A percentile compares a stretch with the other conserved stretches of the same genome.
Evolutionary conservation across 179 eudicot genomes (phyloP).

Genomic region (Beta corolliflora): DNA sequence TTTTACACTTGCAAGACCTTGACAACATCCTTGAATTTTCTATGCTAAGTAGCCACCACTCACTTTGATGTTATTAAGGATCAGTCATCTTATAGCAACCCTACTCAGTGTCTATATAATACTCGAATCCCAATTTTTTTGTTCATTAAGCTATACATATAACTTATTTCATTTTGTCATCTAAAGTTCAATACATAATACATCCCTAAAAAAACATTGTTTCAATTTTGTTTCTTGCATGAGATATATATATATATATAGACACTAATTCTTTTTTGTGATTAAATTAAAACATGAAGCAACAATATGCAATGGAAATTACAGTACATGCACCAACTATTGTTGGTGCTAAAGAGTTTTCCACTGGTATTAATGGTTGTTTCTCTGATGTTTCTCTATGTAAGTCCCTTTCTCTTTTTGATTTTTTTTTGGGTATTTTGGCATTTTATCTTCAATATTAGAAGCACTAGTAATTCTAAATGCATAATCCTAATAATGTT

Average conservation of each 20-base stretch:
- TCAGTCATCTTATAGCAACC: not conserved
- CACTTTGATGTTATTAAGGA: too few relatives aligned
- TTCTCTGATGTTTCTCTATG: conserved; percentile 42
- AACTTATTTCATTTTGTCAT: not conserved
- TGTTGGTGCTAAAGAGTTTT: conserved; percentile 32
- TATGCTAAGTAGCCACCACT: not conserved
- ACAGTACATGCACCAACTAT: not conserved
- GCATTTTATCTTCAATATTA: not conserved
- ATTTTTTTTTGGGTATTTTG: not conserved
- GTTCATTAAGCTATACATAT: not conserved
- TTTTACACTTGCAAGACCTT: not conserved
- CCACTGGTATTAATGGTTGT: conserved; percentile 55
- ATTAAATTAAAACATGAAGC: not conserved
- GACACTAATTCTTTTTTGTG: too few relatives aligned
- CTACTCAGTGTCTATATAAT: not conserved
- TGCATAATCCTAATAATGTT: not conserved
- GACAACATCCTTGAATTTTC: not conserved
- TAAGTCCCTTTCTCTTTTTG: conserved; percentile 26
- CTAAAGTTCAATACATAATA: too few relatives aligned
- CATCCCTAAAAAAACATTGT: too few relatives aligned
- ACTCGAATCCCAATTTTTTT: not conserved
- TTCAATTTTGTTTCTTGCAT: too few relatives aligned
- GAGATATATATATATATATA: too few relatives aligned
- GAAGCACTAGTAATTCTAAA: too few relatives aligned
- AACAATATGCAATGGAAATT: not conserved